phyloP scores from a whole-genome alignment of 345 rosid genomes.

The Alliaria petiolata region DNA sequence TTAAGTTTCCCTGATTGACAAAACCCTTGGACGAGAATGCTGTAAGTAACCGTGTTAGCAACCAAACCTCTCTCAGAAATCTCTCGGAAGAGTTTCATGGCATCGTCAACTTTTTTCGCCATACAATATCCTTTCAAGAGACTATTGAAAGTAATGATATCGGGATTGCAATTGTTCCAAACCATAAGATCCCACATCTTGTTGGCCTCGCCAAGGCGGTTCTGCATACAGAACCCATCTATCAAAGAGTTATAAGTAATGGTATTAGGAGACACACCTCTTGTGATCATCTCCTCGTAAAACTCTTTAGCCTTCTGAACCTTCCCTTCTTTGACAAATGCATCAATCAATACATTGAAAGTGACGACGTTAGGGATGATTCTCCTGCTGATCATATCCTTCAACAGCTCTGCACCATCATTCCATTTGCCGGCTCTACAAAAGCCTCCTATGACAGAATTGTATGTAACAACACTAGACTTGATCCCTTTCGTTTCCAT shows the following conservation, averaged over 20 bases:
- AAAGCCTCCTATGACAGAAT: constrained; percentile 15
- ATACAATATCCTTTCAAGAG: constrained; percentile 18
- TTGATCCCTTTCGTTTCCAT: constrained; percentile 24
- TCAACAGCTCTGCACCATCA: constrained; percentile 22
- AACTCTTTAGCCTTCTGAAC: constrained; percentile 24
- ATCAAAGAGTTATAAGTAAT: constrained; percentile 35
- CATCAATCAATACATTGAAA: constrained; percentile 22
- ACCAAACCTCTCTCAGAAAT: constrained; percentile 2
- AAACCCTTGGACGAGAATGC: constrained; percentile 22
- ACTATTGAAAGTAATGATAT: constrained; percentile 20
- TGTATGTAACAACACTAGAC: constrained; percentile 27
- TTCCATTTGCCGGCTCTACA: constrained; percentile 27
- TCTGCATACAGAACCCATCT: constrained; percentile 27
- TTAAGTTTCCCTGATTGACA: not conserved
- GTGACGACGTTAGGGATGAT: constrained; percentile 26
- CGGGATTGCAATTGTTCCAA: not conserved
- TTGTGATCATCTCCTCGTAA: constrained; percentile 24
- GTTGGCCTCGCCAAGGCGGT: constrained; percentile 29
- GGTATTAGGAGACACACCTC: constrained; percentile 12
- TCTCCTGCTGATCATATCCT: constrained; percentile 23
- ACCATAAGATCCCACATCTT: constrained; percentile 24
- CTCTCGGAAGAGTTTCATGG: constrained; percentile 6
- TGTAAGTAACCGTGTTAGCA: constrained; percentile 13
- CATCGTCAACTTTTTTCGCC: not conserved
- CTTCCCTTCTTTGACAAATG: constrained; percentile 25